A percentile compares a stretch with the other conserved stretches of the same genome.
These are phyloP conservation scores for Pleurozium schreberi DNA, from an alignment of 225 moss, liverwort and hornwort species.

Conservation along the genomic window DNA sequence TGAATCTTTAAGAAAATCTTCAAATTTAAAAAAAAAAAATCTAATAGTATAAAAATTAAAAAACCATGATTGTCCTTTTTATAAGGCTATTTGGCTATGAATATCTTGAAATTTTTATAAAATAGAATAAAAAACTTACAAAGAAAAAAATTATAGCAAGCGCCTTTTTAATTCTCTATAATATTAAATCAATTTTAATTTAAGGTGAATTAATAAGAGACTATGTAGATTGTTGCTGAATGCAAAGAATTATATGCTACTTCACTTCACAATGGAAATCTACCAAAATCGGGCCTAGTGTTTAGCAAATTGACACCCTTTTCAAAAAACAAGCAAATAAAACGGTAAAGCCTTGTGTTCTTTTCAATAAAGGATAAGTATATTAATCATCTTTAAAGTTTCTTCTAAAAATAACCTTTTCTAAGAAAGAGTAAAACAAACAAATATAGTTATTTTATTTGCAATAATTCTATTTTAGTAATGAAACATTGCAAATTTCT, in stretches of 20 bases:
- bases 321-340: not conserved
- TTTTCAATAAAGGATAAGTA: not conserved
- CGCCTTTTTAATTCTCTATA: not conserved
- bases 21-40: not conserved
- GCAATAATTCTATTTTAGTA: not conserved
- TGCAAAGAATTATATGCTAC: conserved; percentile 7
- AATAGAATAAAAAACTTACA: not conserved
- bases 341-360: not conserved
- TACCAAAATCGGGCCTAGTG: not conserved
- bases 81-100: fast-evolving
- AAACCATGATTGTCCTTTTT: not conserved
- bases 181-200: not conserved
- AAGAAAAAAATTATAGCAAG: not conserved
- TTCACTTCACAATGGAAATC: not conserved
- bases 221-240: not conserved
- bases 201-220: not conserved
- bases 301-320: conserved; percentile 1
- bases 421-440: too few species aligned
- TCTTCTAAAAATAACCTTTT: too few species aligned
- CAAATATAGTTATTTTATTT: not conserved
- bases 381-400: too few species aligned
- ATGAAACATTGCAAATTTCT: not conserved
- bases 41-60: not conserved
- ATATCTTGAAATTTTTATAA: not conserved
- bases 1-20: not conserved